phyloP scores from a whole-genome alignment of 768 basidiomycete genomes.

The Goffeauzyma gilvescens region DNA sequence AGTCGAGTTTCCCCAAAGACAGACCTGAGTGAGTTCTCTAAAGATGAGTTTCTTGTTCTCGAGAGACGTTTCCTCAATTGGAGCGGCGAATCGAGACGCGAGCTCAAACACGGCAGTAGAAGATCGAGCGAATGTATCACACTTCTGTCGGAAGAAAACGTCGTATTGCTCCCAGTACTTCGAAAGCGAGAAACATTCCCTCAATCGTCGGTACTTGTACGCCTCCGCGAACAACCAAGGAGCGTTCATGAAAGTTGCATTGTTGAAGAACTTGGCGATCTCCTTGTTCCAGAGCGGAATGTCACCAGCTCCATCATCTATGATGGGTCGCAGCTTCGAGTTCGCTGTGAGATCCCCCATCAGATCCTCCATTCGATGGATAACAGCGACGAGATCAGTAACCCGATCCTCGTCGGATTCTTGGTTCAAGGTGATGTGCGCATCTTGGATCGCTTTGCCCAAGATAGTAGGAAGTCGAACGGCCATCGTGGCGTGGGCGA shows the following conservation, averaged over 20 bases:
- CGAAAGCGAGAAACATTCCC: slow-evolving; percentile 80
- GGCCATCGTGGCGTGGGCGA: slow-evolving; percentile 64
- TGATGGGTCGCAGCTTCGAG: slow-evolving; percentile 60
- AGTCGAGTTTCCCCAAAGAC: slow-evolving; percentile 92
- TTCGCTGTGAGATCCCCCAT: slow-evolving; percentile 74
- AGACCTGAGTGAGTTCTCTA: slow-evolving; percentile 82
- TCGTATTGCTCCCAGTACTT: slow-evolving; percentile 80
- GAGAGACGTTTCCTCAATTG: slow-evolving; percentile 39
- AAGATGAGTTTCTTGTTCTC: slow-evolving; percentile 56
- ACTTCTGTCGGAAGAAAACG: slow-evolving; percentile 89
- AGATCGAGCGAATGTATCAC: slow-evolving; percentile 88
- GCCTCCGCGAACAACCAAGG: slow-evolving; percentile 52
- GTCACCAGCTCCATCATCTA: slow-evolving; percentile 79
- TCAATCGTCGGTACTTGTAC: slow-evolving; percentile 40
- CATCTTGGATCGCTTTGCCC: slow-evolving; percentile 86
- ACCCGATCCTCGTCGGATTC: slow-evolving; percentile 59
- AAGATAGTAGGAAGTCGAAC: slow-evolving; percentile 87
- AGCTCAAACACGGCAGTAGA: slow-evolving; percentile 81
- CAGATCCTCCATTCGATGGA: slow-evolving; percentile 72
- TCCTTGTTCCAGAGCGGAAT: slow-evolving; percentile 94
- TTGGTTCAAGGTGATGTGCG: slow-evolving; percentile 70
- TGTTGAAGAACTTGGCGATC: slow-evolving; percentile 83
- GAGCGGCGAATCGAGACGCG: slow-evolving; percentile 74
- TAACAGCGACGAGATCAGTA: slow-evolving; percentile 64
- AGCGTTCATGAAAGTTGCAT: slow-evolving; percentile 33